Conservation (phyloP, 2,329 filamentous ascomycete species). For the Cercospora sojina region DNA sequence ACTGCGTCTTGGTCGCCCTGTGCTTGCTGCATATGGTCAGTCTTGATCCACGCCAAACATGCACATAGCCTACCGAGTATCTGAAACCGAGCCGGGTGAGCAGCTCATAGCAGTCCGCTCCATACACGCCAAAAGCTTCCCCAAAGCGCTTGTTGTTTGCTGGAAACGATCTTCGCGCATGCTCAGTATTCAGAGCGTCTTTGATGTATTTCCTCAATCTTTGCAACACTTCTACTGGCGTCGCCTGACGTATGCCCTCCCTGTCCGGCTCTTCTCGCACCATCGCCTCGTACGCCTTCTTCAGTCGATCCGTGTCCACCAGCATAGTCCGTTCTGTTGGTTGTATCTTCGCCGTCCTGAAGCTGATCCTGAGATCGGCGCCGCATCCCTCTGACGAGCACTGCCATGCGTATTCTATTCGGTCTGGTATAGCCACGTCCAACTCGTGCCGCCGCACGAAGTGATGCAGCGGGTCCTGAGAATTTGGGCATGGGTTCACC, state of each 20-base stretch:
- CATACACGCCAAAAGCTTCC: slow-evolving; percentile 55
- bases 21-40: slow-evolving; percentile 4
- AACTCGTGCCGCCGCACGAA: slow-evolving; percentile 39
- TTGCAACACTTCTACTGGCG: slow-evolving; percentile 55
- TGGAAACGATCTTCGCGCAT: slow-evolving; percentile 56
- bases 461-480: slow-evolving; percentile 61
- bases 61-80: slow-evolving; percentile 30
- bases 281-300: slow-evolving; percentile 54
- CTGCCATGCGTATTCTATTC: slow-evolving; percentile 51
- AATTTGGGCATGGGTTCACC: slow-evolving; percentile 48
- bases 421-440: slow-evolving; percentile 18
- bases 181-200: slow-evolving; percentile 55
- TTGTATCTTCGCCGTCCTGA: slow-evolving; percentile 54
- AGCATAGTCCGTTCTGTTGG: slow-evolving; percentile 52
- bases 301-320: slow-evolving; percentile 54
- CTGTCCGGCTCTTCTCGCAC: slow-evolving; percentile 54
- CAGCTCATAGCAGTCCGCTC: slow-evolving; percentile 58
- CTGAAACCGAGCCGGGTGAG: slow-evolving; percentile 60
- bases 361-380: slow-evolving; percentile 52
- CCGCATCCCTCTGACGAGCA: slow-evolving; percentile 62
- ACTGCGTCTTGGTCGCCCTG: slow-evolving; percentile 15
- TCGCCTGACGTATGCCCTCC: slow-evolving; percentile 53
- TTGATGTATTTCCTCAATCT: slow-evolving; percentile 60
- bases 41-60: not conserved
- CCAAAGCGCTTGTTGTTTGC: slow-evolving; percentile 64